These are phyloP conservation scores for Phialophora tarda DNA, from an alignment of 2,329 filamentous ascomycete species.

Conservation along the genomic window DNA sequence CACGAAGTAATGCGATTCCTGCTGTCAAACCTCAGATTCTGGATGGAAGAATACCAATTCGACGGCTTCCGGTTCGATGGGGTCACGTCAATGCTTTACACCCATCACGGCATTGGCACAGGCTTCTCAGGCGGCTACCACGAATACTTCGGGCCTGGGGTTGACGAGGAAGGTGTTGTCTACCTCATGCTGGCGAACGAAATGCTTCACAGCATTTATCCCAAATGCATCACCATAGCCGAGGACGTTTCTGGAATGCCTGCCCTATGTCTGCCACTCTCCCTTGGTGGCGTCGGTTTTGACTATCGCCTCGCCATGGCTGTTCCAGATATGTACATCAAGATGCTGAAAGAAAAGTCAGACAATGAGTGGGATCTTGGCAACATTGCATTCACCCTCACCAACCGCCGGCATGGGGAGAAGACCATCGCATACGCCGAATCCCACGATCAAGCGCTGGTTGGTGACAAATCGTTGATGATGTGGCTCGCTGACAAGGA, in stretches of 20 bases:
- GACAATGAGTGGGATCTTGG: slow-evolving; percentile 92
- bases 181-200: slow-evolving; percentile 98
- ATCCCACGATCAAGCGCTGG: slow-evolving; percentile 95
- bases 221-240: slow-evolving; percentile 85
- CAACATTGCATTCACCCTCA: slow-evolving; percentile 82
- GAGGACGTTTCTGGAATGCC: slow-evolving; percentile 99
- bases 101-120: slow-evolving; percentile 95
- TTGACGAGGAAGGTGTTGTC: slow-evolving; percentile 91
- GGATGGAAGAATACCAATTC: slow-evolving; percentile 98
- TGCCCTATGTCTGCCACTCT: slow-evolving; percentile 84
- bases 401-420: slow-evolving; percentile 90
- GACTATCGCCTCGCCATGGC: slow-evolving; percentile 98
- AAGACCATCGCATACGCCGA: slow-evolving; percentile 99
- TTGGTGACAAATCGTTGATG: slow-evolving; percentile 95
- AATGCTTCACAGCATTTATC: slow-evolving; percentile 89
- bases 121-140: slow-evolving; percentile 98
- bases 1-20: slow-evolving; percentile 97
- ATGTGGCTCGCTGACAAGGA: slow-evolving; percentile 98
- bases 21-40: slow-evolving; percentile 92
- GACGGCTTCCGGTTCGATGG: slow-evolving; percentile 98
- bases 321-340: slow-evolving; percentile 98
- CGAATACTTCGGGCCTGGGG: slow-evolving; percentile 88
- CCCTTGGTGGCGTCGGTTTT: slow-evolving; percentile 89
- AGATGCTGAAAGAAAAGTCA: slow-evolving; percentile 90
- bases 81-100: slow-evolving; percentile 97